A percentile compares a stretch with the other conserved stretches of the same genome.
Evolutionary conservation across 2,329 filamentous ascomycete genomes (phyloP).

Genomic region (Alternaria sp.): DNA sequence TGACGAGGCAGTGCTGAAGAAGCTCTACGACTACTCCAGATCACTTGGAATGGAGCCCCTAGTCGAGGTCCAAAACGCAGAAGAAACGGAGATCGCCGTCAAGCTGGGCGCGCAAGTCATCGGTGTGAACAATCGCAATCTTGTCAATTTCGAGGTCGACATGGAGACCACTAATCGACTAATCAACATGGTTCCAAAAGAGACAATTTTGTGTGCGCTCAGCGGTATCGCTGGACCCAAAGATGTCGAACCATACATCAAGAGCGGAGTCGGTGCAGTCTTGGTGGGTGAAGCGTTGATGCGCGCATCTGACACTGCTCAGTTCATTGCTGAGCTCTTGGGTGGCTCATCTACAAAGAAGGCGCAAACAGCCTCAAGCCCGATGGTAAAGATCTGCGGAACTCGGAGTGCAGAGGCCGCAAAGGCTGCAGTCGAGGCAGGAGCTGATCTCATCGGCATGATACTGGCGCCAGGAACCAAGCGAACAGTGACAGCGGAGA

Average conservation of each 20-base stretch:
- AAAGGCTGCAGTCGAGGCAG: constrained; percentile 79
- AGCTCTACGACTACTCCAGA: constrained; percentile 86
- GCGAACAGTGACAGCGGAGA: constrained; percentile 80
- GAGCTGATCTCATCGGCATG: constrained; percentile 92
- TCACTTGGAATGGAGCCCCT: constrained; percentile 96
- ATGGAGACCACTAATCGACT: constrained; percentile 89
- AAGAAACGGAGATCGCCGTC: constrained; percentile 91
- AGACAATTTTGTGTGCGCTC: constrained; percentile 89
- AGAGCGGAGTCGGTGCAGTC: constrained; percentile 90
- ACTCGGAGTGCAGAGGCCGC: constrained; percentile 86
- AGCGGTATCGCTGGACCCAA: constrained; percentile 91
- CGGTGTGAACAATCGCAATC: constrained; percentile 96
- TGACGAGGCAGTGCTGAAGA: constrained; percentile 74
- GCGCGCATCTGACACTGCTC: constrained; percentile 82
- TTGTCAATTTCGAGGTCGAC: constrained; percentile 97
- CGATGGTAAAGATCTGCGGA: constrained; percentile 92
- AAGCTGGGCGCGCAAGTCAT: constrained; percentile 89
- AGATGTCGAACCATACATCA: constrained; percentile 87
- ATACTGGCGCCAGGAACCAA: constrained; percentile 85
- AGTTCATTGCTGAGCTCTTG: constrained; percentile 86
- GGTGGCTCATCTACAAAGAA: constrained; percentile 58
- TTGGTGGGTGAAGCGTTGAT: constrained; percentile 96
- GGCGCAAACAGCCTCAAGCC: constrained; percentile 38
- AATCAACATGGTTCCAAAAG: constrained; percentile 84
- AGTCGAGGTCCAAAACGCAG: constrained; percentile 93